Conservation (phyloP, 257 asterid genomes). For the Scutellaria galericulata region DNA sequence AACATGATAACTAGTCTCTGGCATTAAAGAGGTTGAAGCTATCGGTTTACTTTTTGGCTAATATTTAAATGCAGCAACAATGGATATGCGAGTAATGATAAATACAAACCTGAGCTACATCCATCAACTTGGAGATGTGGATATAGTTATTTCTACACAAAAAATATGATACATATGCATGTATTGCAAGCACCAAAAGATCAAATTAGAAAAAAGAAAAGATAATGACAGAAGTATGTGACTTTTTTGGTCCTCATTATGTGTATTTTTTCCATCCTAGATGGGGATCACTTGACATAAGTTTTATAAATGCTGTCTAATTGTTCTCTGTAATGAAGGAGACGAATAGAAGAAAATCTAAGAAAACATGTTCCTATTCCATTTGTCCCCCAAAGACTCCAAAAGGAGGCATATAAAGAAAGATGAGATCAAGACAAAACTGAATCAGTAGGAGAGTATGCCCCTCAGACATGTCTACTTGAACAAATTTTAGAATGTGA, state of each 20-base stretch:
- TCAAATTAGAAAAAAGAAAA: not conserved
- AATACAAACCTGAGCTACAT: constrained; percentile 19
- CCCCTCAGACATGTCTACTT: not conserved
- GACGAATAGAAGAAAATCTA: constrained; percentile 1
- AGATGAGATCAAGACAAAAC: constrained; percentile 23
- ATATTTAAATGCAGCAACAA: constrained; percentile 20
- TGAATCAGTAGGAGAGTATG: not conserved
- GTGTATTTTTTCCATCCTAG: not conserved
- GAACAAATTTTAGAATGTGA: constrained; percentile 29
- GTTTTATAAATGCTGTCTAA: not conserved
- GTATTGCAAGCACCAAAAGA: too few species aligned
- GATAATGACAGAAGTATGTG: not conserved
- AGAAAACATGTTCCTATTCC: constrained; percentile 24
- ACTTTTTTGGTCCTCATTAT: constrained; percentile 11
- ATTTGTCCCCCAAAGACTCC: constrained; percentile 24
- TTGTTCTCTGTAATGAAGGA: constrained; percentile 17
- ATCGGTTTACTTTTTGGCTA: constrained; percentile 17
- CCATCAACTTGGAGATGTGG: constrained; percentile 17
- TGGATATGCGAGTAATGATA: constrained; percentile 11
- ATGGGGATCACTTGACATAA: not conserved
- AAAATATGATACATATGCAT: not conserved
- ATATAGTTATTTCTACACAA: not conserved
- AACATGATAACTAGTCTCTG: constrained; percentile 22
- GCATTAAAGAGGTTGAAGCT: constrained; percentile 11
- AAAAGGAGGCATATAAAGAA: not conserved